Conservation (phyloP, 495 filamentous ascomycete genomes). For the Neurospora sp. region DNA sequence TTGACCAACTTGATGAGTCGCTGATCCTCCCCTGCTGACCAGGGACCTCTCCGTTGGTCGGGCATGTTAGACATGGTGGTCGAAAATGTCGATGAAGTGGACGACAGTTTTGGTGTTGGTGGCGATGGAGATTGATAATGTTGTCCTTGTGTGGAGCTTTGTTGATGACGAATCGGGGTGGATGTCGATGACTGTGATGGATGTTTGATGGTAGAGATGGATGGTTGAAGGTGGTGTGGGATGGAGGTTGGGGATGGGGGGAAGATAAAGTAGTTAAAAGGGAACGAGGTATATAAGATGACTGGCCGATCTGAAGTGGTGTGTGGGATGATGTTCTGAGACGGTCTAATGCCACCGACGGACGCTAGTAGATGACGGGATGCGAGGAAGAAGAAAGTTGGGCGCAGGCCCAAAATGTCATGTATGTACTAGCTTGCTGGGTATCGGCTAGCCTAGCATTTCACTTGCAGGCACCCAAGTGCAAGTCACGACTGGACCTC, state of each 20-base stretch:
- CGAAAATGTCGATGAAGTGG: background rate
- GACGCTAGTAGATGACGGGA: background rate
- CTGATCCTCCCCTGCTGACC: constrained; percentile 74
- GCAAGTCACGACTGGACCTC: background rate
- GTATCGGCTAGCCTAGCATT: background rate
- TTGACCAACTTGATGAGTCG: constrained; percentile 63
- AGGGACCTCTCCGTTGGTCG: constrained; percentile 51
- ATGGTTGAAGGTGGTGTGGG: background rate
- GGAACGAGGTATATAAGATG: background rate
- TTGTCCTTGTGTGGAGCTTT: background rate
- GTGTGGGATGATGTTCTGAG: background rate
- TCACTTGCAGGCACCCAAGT: background rate
- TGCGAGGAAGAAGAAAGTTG: background rate
- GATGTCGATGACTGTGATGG: background rate
- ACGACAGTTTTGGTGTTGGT: background rate
- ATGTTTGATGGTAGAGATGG: background rate
- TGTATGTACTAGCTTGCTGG: background rate
- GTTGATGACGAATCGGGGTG: background rate
- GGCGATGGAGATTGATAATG: background rate
- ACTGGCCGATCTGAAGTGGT: background rate
- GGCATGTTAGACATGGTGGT: background rate
- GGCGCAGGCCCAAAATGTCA: background rate
- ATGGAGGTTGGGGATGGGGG: background rate
- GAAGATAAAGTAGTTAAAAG: background rate
- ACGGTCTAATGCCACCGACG: background rate